Base-by-base conservation (phyloP, 2,329 filamentous ascomycete species). In the Botrytis aclada region DNA sequence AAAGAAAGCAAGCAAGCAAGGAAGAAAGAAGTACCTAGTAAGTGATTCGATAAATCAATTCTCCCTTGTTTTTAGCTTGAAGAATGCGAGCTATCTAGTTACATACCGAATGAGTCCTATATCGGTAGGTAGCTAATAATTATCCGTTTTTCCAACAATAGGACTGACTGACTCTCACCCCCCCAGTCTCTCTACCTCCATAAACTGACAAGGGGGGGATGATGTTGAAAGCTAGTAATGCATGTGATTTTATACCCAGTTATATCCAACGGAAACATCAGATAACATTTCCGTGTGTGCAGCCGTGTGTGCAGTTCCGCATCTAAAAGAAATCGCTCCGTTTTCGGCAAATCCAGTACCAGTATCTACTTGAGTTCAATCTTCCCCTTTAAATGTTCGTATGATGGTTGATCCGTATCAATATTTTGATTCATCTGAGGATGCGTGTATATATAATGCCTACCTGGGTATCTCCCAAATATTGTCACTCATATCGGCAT, bases 181-280 rank as follows among this genome's bases (percentile, higher is more conserved):
- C n/a, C 51, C 51, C 51, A 29, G 51, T 56, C 51, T 56, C 37
- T 32, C 61, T 32, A 29, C n/a, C 37, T n/a, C 25, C 29, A n/a
- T n/a, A 39, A n/a, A n/a, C 14, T n/a, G 37, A 37, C 60, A 16
- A n/a, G 34, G 25, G 32, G 54, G 6, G 4, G 25, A 16, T 39
- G 7, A 39, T 25, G 37, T 41, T 32, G 61, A 29, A 41, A 25
- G 29, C 22, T 25, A 63, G 14, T 41, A 14, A 45, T 64, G 39
- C 61, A 45, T 64, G 39, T 64, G 61, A 45, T 64, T 63, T 63
- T 29, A 64, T 64, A 45, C 39, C 61, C 61, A 64, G 25, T 64
- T 45, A 64, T 64, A 45, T 64, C 61, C 61, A 64, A 45, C n/a
- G 37, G 39, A 64, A 64, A 32, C 61, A 43, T 64, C 39, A 64